Evolutionary conservation across 768 basidiomycete species (phyloP).

Genomic region (Nidularia sp.): DNA sequence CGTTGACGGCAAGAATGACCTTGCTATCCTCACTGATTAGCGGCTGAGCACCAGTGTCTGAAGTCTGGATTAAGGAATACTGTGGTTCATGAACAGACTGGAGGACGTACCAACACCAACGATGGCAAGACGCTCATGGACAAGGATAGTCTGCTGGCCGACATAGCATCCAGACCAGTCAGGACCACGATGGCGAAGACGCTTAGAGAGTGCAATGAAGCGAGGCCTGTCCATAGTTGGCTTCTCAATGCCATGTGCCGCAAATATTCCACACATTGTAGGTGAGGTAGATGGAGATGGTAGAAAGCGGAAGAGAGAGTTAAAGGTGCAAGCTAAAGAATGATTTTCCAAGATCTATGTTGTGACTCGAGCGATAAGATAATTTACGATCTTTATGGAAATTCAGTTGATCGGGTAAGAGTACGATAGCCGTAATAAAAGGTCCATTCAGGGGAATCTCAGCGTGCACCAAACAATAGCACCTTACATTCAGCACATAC

Average conservation of each 20-base stretch:
- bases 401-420: too few species aligned
- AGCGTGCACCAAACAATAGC: too few species aligned
- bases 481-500: too few species aligned
- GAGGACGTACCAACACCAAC: conserved; percentile 85
- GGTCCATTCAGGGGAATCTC: too few species aligned
- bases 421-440: too few species aligned
- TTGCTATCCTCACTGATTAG: conserved; percentile 84
- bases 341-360: background rate
- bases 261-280: conserved; percentile 90
- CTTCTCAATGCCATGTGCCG: conserved; percentile 75
- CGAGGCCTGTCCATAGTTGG: conserved; percentile 64
- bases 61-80: conserved; percentile 1
- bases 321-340: background rate
- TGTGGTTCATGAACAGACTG: background rate
- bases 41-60: conserved; percentile 97
- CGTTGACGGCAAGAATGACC: conserved; percentile 87
- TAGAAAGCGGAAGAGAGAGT: conserved; percentile 4
- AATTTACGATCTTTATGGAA: too few species aligned
- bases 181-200: conserved; percentile 89
- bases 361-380: conserved; percentile 3
- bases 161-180: conserved; percentile 98
- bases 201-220: conserved; percentile 84
- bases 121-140: conserved; percentile 95
- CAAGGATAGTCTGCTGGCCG: conserved; percentile 75
- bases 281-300: conserved; percentile 4